phyloP scores from a whole-genome alignment of 371 early-diverging fungal species.

The Haplosporangium sp. region DNA sequence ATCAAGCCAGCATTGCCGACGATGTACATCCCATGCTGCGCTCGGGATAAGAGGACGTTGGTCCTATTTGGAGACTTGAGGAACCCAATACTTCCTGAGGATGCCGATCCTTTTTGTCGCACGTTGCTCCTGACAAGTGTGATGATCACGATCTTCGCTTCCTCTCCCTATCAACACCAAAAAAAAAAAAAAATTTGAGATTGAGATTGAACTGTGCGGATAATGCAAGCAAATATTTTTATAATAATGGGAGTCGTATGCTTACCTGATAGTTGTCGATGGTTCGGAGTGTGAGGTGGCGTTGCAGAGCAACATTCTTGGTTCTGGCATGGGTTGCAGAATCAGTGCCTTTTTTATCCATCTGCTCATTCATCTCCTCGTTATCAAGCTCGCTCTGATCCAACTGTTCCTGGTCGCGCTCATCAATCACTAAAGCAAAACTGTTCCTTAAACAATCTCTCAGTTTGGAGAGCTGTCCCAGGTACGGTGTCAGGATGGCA shows the following conservation, averaged over 20 bases:
- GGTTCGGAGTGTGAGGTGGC: constrained; percentile 41
- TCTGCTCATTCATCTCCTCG: not conserved
- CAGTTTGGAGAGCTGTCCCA: constrained; percentile 62
- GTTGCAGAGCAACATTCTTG: constrained; percentile 19
- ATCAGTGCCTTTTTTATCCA: constrained; percentile 3
- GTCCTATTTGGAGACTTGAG: constrained; percentile 79
- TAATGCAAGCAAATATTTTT: not conserved
- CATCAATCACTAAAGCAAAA: constrained; percentile 52
- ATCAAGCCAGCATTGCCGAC: constrained; percentile 63
- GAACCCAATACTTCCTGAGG: constrained; percentile 76
- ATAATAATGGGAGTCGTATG: not conserved
- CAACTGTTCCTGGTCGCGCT: constrained; percentile 55
- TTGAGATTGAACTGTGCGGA: not conserved
- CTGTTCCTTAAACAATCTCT: constrained; percentile 44
- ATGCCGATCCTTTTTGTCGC: not conserved
- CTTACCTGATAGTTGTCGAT: constrained; percentile 57
- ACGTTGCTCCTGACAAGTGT: constrained; percentile 73
- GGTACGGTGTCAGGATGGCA: constrained; percentile 67
- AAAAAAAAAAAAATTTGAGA: not conserved
- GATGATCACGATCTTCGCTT: constrained; percentile 57
- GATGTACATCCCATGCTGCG: constrained; percentile 64
- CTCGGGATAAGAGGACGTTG: constrained; percentile 84
- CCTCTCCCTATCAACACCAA: constrained; percentile 52
- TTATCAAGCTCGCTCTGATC: constrained; percentile 29
- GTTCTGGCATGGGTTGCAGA: not conserved